These are phyloP conservation scores for Torulaspora microellipsoides DNA, from an alignment of 805 yeast species.

Conservation along the genomic window DNA sequence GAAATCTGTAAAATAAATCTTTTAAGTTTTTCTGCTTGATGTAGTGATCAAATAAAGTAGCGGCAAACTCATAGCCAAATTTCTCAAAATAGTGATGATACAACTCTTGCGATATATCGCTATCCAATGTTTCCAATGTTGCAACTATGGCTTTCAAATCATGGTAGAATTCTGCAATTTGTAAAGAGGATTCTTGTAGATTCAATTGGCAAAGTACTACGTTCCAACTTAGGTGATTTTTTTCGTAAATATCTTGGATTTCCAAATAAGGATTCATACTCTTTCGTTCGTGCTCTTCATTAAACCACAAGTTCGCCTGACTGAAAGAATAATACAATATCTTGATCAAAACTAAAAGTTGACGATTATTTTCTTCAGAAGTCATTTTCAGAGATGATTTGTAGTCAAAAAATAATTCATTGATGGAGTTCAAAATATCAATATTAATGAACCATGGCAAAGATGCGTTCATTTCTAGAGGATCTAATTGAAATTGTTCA, in stretches of 20 bases:
- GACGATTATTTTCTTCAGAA: conserved; percentile 14
- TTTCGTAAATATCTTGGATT: conserved; percentile 30
- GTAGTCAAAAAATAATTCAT: conserved; percentile 37
- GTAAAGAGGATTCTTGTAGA: conserved; percentile 50
- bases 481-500: conserved; percentile 33
- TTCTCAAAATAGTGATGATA: conserved; percentile 52
- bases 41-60: conserved; percentile 55
- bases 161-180: conserved; percentile 57
- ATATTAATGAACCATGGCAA: conserved; percentile 49
- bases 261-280: conserved; percentile 24
- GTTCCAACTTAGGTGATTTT: conserved; percentile 50
- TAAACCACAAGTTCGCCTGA: conserved; percentile 36
- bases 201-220: conserved; percentile 47
- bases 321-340: conserved; percentile 39
- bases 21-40: conserved; percentile 49
- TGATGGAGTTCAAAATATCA: conserved; percentile 37
- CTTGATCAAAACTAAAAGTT: conserved; percentile 38
- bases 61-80: conserved; percentile 68
- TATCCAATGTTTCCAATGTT: conserved; percentile 36
- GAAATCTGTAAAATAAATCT: conserved; percentile 52
- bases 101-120: conserved; percentile 42
- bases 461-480: conserved; percentile 25
- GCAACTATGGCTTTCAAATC: conserved; percentile 65
- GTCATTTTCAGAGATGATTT: conserved; percentile 22
- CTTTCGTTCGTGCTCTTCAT: conserved; percentile 18